phyloP scores from a whole-genome alignment of 495 filamentous ascomycete genomes.

The Wilcoxina mikolae region DNA sequence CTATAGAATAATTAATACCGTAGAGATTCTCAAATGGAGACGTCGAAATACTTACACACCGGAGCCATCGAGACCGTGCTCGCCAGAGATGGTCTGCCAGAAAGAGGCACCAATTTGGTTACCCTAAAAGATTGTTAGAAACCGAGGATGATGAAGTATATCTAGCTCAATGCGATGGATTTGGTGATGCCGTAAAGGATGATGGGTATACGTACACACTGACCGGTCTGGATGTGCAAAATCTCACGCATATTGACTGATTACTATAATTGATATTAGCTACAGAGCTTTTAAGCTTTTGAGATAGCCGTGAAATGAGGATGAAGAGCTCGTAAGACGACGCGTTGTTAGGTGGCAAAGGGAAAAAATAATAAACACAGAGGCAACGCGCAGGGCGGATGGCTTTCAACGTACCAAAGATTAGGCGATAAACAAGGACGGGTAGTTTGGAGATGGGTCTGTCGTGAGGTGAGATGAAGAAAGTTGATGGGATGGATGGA shows the following conservation, averaged over 20 bases:
- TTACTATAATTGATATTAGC: slow-evolving; percentile 1
- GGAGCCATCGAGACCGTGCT: slow-evolving; percentile 95
- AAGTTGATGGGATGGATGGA: slow-evolving; percentile 19
- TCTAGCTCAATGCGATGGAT: slow-evolving; percentile 28
- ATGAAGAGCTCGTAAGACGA: background rate
- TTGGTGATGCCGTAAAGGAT: background rate
- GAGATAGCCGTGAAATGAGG: background rate
- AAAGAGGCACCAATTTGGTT: slow-evolving; percentile 99
- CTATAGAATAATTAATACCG: slow-evolving; percentile 34
- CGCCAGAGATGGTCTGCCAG: slow-evolving; percentile 97
- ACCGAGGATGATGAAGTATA: slow-evolving; percentile 26
- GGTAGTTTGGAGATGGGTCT: slow-evolving; percentile 21
- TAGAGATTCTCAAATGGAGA: background rate
- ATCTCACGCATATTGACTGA: slow-evolving; percentile 76
- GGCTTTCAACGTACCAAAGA: slow-evolving; percentile 2
- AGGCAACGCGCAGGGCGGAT: slow-evolving; percentile 3
- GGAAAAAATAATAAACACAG: slow-evolving; percentile 2
- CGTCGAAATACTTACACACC: slow-evolving; percentile 53
- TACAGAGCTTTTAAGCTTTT: background rate
- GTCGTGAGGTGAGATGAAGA: slow-evolving; percentile 10
- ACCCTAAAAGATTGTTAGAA: slow-evolving; percentile 43
- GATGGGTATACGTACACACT: slow-evolving; percentile 56
- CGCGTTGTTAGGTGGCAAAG: slow-evolving; percentile 1
- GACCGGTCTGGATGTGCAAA: slow-evolving; percentile 96
- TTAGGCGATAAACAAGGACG: slow-evolving; percentile 20